Percentiles rank a stretch among this genome's conserved stretches.
Conservation (phyloP, 441 rosid genomes). For the Macaranga tanarius region DNA sequence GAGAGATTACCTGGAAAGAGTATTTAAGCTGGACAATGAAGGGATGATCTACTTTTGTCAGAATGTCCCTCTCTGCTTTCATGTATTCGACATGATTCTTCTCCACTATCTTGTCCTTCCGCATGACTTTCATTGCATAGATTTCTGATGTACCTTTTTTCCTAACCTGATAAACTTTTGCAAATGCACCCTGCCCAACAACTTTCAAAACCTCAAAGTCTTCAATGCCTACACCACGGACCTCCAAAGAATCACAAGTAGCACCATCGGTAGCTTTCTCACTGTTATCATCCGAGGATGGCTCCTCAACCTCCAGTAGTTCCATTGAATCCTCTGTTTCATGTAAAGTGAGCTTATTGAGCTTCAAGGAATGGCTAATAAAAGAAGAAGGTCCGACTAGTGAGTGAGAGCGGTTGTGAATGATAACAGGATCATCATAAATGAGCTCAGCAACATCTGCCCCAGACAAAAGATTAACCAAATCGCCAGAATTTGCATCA, state of each 20-base stretch:
- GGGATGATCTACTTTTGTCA: conserved; percentile 81
- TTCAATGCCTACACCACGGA: conserved; percentile 54
- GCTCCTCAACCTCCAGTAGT: conserved; percentile 46
- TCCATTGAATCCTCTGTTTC: conserved; percentile 55
- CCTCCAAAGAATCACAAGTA: conserved; percentile 31
- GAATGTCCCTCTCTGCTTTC: conserved; percentile 93
- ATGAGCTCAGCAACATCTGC: conserved; percentile 46
- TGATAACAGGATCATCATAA: conserved; percentile 68
- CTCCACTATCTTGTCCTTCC: conserved; percentile 92
- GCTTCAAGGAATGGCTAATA: conserved; percentile 57
- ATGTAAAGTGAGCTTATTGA: conserved; percentile 55
- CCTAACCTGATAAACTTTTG: conserved; percentile 90
- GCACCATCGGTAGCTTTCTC: conserved; percentile 28
- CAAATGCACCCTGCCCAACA: conserved; percentile 97
- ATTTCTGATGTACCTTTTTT: conserved; percentile 76
- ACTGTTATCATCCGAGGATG: conserved; percentile 31
- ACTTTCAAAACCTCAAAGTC: conserved; percentile 89
- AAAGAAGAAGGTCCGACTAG: conserved; percentile 75
- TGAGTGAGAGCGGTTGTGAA: conserved; percentile 81
- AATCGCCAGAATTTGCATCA: conserved; percentile 33
- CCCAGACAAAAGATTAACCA: conserved; percentile 29
- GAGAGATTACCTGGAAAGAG: conserved; percentile 73
- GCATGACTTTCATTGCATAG: conserved; percentile 96
- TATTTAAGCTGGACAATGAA: conserved; percentile 85
- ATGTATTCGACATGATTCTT: conserved; percentile 89